Conservation (phyloP, 2,329 filamentous ascomycete genomes). For the Ciborinia camelliae region DNA sequence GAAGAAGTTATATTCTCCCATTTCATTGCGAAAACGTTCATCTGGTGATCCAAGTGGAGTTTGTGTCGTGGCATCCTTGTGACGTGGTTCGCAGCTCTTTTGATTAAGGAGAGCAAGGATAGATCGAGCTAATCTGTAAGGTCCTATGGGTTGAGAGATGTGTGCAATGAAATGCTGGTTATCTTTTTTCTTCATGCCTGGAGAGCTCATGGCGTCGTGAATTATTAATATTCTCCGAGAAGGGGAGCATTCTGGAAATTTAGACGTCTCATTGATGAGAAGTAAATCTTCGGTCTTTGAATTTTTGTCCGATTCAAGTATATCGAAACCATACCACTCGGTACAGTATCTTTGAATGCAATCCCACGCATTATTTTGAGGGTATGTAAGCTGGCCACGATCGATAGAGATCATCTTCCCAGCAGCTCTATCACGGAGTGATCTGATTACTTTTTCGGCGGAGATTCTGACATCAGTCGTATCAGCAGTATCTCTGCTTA, state of each 20-base stretch:
- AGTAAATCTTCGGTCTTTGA: conserved; percentile 16
- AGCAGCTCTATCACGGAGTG: conserved; percentile 21
- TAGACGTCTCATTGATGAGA: conserved; percentile 22
- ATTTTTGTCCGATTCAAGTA: conserved; percentile 1
- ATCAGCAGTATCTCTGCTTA: conserved; percentile 15
- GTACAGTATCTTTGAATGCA: conserved; percentile 32
- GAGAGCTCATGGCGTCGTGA: conserved; percentile 23
- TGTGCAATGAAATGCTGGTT: conserved; percentile 18
- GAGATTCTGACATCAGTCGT: conserved; percentile 3
- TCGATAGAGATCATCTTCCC: conserved; percentile 26
- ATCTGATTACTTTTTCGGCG: conserved; percentile 23
- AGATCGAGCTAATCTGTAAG: conserved; percentile 27
- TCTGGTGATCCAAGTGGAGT: conserved; percentile 30
- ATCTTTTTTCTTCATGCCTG: not conserved
- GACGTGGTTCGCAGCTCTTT: not conserved
- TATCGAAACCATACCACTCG: conserved; percentile 33
- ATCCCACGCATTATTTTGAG: conserved; percentile 26
- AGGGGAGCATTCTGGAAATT: conserved; percentile 4
- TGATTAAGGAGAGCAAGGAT: conserved; percentile 29
- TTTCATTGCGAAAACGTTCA: conserved; percentile 24
- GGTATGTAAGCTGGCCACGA: conserved; percentile 10
- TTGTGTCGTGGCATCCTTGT: conserved; percentile 26
- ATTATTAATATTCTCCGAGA: conserved; percentile 27
- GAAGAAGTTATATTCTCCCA: conserved; percentile 28
- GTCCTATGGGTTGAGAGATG: conserved; percentile 27